Evolutionary conservation across 768 basidiomycete genomes (phyloP).

Genomic region (Asterophora lycoperdoides): DNA sequence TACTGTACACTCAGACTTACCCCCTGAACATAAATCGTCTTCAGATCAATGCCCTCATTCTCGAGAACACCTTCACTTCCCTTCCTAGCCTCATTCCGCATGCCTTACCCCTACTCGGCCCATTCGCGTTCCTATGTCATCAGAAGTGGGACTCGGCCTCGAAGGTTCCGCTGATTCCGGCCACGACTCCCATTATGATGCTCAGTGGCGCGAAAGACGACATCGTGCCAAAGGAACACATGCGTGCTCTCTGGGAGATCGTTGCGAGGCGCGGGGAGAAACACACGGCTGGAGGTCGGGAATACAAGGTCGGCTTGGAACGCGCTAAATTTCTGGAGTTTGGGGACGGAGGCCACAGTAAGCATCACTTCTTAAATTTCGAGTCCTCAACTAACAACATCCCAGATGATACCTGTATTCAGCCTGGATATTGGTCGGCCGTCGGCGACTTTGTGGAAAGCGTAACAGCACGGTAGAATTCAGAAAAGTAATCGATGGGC

Average conservation of each 20-base stretch:
- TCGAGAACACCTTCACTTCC: conserved; percentile 93
- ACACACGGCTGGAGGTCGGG: conserved; percentile 32
- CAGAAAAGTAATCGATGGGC: conserved; percentile 30
- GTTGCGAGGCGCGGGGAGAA: conserved; percentile 51
- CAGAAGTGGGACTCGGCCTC: conserved; percentile 14
- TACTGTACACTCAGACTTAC: too few species aligned
- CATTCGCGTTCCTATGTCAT: conserved; percentile 13
- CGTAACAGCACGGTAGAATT: conserved; percentile 82
- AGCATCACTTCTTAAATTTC: conserved; percentile 14
- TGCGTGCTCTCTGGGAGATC: conserved; percentile 69
- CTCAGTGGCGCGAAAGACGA: conserved; percentile 72
- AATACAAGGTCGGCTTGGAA: conserved; percentile 46
- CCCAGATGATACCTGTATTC: conserved; percentile 52
- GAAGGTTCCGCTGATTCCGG: conserved; percentile 51
- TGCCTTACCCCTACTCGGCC: conserved; percentile 49
- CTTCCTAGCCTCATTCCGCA: conserved; percentile 79
- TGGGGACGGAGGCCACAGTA: conserved; percentile 52
- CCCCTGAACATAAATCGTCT: too few species aligned
- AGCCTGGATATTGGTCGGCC: conserved; percentile 52
- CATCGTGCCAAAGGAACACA: conserved; percentile 72
- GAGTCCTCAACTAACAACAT: conserved; percentile 6
- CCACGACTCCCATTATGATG: conserved; percentile 72
- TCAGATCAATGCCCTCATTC: conserved; percentile 77
- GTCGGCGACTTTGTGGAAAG: conserved; percentile 44
- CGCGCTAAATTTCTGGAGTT: conserved; percentile 55